A percentile compares a stretch with the other conserved stretches of the same genome.
phyloP scores from a whole-genome alignment of 2,329 filamentous ascomycete species.

The Arachnopeziza araneosa region DNA sequence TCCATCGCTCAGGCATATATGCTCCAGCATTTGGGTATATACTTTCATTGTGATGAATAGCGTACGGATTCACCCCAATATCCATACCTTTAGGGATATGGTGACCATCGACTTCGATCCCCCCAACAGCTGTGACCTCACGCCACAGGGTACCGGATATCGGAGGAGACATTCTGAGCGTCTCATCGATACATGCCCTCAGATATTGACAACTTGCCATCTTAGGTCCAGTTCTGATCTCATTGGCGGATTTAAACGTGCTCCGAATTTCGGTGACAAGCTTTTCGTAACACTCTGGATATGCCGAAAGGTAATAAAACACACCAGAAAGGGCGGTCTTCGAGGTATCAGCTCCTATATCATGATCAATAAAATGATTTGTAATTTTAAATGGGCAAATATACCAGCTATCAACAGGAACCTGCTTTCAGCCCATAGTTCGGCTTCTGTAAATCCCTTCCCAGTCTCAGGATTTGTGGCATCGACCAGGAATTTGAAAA shows the following conservation, averaged over 20 bases:
- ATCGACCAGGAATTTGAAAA: neutral
- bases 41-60: slow-evolving; percentile 39
- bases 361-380: neutral
- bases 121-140: neutral
- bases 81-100: slow-evolving; percentile 37
- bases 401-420: slow-evolving; percentile 20
- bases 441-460: slow-evolving; percentile 30
- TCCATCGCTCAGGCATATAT: slow-evolving; percentile 43
- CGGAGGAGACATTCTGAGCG: slow-evolving; percentile 26
- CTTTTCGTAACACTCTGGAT: slow-evolving; percentile 20
- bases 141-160: slow-evolving; percentile 21
- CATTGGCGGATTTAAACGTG: slow-evolving; percentile 10
- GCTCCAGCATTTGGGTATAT: slow-evolving; percentile 38
- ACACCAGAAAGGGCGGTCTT: slow-evolving; percentile 33
- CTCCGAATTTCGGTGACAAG: slow-evolving; percentile 9
- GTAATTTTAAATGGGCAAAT: no score
- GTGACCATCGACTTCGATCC: slow-evolving; percentile 18
- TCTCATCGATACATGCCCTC: slow-evolving; percentile 36
- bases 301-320: slow-evolving; percentile 35
- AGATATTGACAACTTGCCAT: slow-evolving; percentile 35
- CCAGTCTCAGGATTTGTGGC: slow-evolving; percentile 52
- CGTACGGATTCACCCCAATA: slow-evolving; percentile 40
- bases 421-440: slow-evolving; percentile 13
- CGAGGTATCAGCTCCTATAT: slow-evolving; percentile 32
- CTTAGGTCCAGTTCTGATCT: slow-evolving; percentile 25